phyloP scores from a whole-genome alignment of 768 basidiomycete genomes.

The Suillus occidentalis region DNA sequence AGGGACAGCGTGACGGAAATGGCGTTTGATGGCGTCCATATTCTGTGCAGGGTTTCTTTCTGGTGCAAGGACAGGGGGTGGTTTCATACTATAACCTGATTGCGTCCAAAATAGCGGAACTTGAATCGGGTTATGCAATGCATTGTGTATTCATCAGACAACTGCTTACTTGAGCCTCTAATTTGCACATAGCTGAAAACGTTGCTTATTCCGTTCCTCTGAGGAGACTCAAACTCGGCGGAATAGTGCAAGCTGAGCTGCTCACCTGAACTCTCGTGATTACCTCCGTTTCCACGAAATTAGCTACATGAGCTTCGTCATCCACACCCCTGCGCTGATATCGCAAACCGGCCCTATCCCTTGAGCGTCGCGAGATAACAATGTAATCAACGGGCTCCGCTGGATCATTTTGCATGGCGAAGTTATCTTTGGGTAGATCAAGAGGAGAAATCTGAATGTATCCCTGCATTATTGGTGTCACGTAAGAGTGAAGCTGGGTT shows the following conservation, averaged over 20 bases:
- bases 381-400: conserved; percentile 65
- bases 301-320: conserved; percentile 89
- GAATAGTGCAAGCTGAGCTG: not conserved
- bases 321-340: conserved; percentile 96
- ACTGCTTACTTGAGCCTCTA: conserved; percentile 77
- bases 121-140: conserved; percentile 27
- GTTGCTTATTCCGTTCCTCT: conserved; percentile 77
- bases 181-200: conserved; percentile 89
- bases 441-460: conserved; percentile 80
- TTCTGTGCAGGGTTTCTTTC: conserved; percentile 77
- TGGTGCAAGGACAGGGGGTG: conserved; percentile 73
- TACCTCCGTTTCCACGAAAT: conserved; percentile 95
- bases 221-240: not conserved
- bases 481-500: conserved; percentile 72
- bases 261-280: conserved; percentile 79
- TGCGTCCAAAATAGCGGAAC: conserved; percentile 96
- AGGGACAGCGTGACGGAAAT: conserved; percentile 65
- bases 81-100: conserved; percentile 82
- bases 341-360: conserved; percentile 87
- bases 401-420: conserved; percentile 36
- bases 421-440: conserved; percentile 47
- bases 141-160: conserved; percentile 3
- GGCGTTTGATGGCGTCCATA: conserved; percentile 65
- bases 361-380: conserved; percentile 82
- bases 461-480: conserved; percentile 92